Evolutionary conservation across 2,329 filamentous ascomycete species (phyloP).

Genomic region (Monilinia fructigena): DNA sequence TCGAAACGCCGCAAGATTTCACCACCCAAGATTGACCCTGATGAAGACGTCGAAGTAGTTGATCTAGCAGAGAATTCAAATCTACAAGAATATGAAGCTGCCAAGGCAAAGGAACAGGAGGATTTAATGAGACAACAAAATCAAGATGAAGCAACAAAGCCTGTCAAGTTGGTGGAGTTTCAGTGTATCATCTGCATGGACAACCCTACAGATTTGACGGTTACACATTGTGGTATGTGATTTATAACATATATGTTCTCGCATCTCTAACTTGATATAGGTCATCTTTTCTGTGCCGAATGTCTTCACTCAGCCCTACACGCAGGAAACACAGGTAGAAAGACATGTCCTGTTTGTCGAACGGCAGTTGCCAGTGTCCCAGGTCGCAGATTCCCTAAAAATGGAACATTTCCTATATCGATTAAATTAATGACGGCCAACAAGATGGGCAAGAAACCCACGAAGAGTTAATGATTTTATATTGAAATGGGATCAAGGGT

Average conservation of each 20-base stretch:
- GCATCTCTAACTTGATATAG: conserved; percentile 42
- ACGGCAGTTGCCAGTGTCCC: conserved; percentile 52
- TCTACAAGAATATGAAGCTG: conserved; percentile 34
- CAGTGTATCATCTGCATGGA: conserved; percentile 71
- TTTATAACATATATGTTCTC: not conserved
- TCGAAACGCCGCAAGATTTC: conserved; percentile 20
- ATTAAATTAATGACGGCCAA: conserved; percentile 61
- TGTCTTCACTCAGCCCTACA: conserved; percentile 61
- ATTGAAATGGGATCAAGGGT: not conserved
- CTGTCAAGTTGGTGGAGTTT: conserved; percentile 53
- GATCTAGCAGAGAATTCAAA: conserved; percentile 37
- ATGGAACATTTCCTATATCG: conserved; percentile 58
- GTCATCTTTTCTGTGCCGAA: conserved; percentile 63
- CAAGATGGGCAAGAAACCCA: conserved; percentile 48
- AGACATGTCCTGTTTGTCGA: conserved; percentile 62
- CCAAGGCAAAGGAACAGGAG: conserved; percentile 34
- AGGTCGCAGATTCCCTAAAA: conserved; percentile 40
- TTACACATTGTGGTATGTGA: conserved; percentile 64
- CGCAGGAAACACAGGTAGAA: conserved; percentile 51
- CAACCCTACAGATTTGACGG: conserved; percentile 55
- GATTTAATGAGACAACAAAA: conserved; percentile 42
- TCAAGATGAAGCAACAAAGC: conserved; percentile 49
- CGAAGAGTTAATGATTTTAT: not conserved
- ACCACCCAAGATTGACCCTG: conserved; percentile 6
- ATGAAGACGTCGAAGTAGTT: conserved; percentile 31